Evolutionary conservation across 169 alveolate species (phyloP).

Genomic region (Cryptosporidium xiaoi): DNA sequence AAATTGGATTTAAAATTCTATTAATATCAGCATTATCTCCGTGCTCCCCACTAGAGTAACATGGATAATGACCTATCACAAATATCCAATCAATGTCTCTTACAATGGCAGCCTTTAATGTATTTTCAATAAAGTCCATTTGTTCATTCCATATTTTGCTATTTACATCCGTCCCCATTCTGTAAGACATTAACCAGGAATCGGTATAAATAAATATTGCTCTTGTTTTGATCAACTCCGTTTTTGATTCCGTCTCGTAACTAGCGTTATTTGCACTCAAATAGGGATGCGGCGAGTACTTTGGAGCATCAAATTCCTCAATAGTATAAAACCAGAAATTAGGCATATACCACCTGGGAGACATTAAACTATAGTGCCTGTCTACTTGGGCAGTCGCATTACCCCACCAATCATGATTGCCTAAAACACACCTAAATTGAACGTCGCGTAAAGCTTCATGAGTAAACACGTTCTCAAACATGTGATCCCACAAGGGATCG

Average conservation of each 20-base stretch:
- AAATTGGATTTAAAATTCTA: constrained; percentile 85
- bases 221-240: constrained; percentile 19
- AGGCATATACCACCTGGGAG: constrained; percentile 91
- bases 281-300: constrained; percentile 76
- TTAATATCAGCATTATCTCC: constrained; percentile 88
- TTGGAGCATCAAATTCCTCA: constrained; percentile 47
- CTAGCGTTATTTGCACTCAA: constrained; percentile 37
- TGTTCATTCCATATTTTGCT: constrained; percentile 81
- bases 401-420: constrained; percentile 76
- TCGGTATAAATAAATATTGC: constrained; percentile 85
- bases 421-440: constrained; percentile 65
- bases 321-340: constrained; percentile 90
- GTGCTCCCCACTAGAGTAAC: constrained; percentile 87
- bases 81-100: constrained; percentile 84
- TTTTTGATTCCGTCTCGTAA: not conserved
- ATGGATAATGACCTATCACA: constrained; percentile 91
- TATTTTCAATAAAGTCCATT: constrained; percentile 87
- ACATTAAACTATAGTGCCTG: constrained; percentile 55
- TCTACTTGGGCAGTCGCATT: constrained; percentile 71
- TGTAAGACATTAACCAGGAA: constrained; percentile 88
- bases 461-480: constrained; percentile 60
- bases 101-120: constrained; percentile 87
- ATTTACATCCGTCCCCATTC: constrained; percentile 86
- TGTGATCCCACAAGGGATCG: constrained; percentile 66
- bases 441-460: constrained; percentile 44